Conservation (phyloP, 805 yeast genomes). For the Yamadazyma sp. region DNA sequence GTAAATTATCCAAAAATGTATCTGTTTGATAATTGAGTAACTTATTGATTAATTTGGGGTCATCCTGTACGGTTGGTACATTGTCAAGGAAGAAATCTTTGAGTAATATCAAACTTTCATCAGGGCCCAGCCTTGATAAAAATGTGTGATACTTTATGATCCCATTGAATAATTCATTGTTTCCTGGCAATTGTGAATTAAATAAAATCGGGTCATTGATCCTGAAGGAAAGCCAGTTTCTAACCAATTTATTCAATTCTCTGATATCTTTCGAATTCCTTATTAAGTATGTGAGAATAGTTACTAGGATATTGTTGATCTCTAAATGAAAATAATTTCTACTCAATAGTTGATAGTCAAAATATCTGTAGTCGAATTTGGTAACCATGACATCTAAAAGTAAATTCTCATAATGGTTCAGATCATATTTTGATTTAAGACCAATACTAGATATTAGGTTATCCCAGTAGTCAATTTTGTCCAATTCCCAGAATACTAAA, state of each 20-base stretch:
- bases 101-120: background rate
- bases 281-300: constrained; percentile 14
- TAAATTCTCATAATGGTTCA: constrained; percentile 18
- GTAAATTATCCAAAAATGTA: constrained; percentile 5
- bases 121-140: background rate
- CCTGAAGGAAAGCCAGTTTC: constrained; percentile 18
- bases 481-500: constrained; percentile 24
- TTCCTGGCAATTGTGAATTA: constrained; percentile 24
- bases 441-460: constrained; percentile 14
- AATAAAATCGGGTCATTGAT: constrained; percentile 16
- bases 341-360: background rate
- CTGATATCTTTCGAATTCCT: background rate
- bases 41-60: constrained; percentile 2
- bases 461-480: constrained; percentile 28
- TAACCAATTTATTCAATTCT: constrained; percentile 1
- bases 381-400: constrained; percentile 16
- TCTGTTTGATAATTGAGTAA: constrained; percentile 5
- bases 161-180: constrained; percentile 25
- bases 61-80: background rate
- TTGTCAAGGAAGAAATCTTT: constrained; percentile 4
- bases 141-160: constrained; percentile 6
- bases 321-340: constrained; percentile 17
- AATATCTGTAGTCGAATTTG: constrained; percentile 1
- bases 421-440: constrained; percentile 8
- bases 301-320: constrained; percentile 19